A percentile compares a stretch with the other conserved stretches of the same genome.
These are phyloP conservation scores for Solanum appendiculatum DNA, from an alignment of 257 asterid species.

Conservation along the genomic window DNA sequence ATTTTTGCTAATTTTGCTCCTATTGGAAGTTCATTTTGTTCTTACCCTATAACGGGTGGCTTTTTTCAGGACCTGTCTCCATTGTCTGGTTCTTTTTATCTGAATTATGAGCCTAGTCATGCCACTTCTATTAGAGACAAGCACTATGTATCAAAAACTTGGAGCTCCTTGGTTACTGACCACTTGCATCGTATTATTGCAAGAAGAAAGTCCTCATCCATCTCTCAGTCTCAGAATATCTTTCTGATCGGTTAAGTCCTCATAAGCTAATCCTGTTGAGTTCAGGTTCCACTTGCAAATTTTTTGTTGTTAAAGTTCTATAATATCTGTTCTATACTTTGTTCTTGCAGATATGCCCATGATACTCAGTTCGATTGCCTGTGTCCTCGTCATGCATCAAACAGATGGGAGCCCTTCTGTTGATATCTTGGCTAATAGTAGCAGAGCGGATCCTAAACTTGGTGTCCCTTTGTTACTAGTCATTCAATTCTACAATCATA, in stretches of 20 bases:
- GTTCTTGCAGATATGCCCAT: constrained; percentile 61
- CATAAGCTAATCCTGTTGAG: not conserved
- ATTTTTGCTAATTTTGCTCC: not conserved
- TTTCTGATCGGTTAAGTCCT: constrained; percentile 35
- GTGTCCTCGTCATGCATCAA: constrained; percentile 66
- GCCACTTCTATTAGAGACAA: constrained; percentile 22
- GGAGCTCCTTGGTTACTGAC: constrained; percentile 47
- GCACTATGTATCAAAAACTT: constrained; percentile 19
- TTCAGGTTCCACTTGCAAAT: not conserved
- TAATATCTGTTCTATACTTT: not conserved
- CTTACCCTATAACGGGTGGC: not conserved
- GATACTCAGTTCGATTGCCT: constrained; percentile 57
- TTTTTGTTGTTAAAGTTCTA: not conserved
- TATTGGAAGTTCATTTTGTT: not conserved
- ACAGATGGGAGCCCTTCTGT: constrained; percentile 33
- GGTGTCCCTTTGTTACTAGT: constrained; percentile 70
- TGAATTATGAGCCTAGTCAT: constrained; percentile 14
- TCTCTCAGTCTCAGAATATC: constrained; percentile 34
- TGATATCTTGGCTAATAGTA: constrained; percentile 55
- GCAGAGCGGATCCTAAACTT: constrained; percentile 52
- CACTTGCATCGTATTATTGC: constrained; percentile 30
- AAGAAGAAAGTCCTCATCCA: constrained; percentile 28
- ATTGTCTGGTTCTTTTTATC: constrained; percentile 31
- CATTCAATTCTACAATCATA: constrained; percentile 59
- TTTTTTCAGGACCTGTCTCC: constrained; percentile 58